Evolutionary conservation across 2,329 filamentous ascomycete genomes (phyloP).

Genomic region (Talaromyces sp.): DNA sequence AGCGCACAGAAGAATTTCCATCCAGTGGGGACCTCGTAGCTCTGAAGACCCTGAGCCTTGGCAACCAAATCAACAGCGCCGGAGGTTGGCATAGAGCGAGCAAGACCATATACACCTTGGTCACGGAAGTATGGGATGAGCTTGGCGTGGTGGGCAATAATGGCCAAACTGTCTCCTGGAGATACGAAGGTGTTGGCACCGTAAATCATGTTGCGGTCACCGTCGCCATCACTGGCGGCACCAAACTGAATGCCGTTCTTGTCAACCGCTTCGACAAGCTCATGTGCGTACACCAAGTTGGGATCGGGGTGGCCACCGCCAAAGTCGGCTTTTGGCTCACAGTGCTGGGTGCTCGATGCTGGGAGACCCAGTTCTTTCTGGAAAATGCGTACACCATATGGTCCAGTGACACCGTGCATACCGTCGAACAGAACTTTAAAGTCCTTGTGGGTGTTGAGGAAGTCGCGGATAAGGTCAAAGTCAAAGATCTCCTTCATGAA

Average conservation of each 20-base stretch:
- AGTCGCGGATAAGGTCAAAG: constrained; percentile 90
- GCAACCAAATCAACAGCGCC: constrained; percentile 93
- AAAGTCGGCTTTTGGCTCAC: constrained; percentile 86
- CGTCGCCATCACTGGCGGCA: constrained; percentile 92
- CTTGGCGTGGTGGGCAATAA: constrained; percentile 94
- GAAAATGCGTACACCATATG: constrained; percentile 92
- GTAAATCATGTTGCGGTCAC: constrained; percentile 99
- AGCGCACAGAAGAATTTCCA: constrained; percentile 99
- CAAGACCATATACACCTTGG: constrained; percentile 90
- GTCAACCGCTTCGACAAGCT: constrained; percentile 88
- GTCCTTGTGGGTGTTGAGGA: constrained; percentile 78
- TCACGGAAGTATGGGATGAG: constrained; percentile 98
- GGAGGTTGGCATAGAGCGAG: constrained; percentile 95
- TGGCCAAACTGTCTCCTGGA: constrained; percentile 92
- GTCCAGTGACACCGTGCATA: constrained; percentile 88
- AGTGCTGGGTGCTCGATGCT: constrained; percentile 78
- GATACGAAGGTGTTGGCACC: constrained; percentile 95
- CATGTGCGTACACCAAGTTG: constrained; percentile 94
- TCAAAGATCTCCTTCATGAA: constrained; percentile 99
- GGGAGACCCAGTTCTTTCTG: constrained; percentile 84
- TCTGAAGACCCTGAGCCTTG: constrained; percentile 83
- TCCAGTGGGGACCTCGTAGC: constrained; percentile 95
- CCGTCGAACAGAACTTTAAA: constrained; percentile 98
- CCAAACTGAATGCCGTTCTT: constrained; percentile 90
- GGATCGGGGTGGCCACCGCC: constrained; percentile 96